Conservation (phyloP, 306 rosid genomes). For the Oemleria cerasiformis region DNA sequence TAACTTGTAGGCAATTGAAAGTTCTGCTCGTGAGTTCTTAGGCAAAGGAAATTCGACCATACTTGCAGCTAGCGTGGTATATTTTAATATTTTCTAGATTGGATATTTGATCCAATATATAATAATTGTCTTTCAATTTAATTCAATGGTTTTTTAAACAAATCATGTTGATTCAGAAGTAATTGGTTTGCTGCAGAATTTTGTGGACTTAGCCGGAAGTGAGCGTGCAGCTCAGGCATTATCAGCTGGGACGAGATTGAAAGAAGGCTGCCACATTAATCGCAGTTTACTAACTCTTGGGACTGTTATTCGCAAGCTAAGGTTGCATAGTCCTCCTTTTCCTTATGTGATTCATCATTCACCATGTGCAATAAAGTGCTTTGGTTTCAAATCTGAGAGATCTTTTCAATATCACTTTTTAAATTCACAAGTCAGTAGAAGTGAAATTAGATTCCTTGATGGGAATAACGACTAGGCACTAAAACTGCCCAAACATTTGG, state of each 20-base stretch:
- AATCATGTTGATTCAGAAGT: background rate
- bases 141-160: background rate
- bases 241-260: slow-evolving; percentile 90
- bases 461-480: background rate
- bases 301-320: slow-evolving; percentile 93
- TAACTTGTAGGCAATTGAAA: slow-evolving; percentile 78
- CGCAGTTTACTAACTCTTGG: slow-evolving; percentile 94
- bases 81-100: slow-evolving; percentile 16
- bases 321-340: slow-evolving; percentile 56
- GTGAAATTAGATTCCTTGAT: background rate
- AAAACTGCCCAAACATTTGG: background rate
- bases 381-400: background rate
- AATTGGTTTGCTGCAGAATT: slow-evolving; percentile 63
- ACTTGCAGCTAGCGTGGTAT: slow-evolving; percentile 91
- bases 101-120: slow-evolving; percentile 13
- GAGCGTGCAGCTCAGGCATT: slow-evolving; percentile 97
- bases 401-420: background rate
- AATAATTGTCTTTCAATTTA: background rate
- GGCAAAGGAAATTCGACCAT: slow-evolving; percentile 91
- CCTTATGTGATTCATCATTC: slow-evolving; percentile 7
- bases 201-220: slow-evolving; percentile 96
- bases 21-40: slow-evolving; percentile 93
- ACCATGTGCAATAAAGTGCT: background rate
- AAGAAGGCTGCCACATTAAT: slow-evolving; percentile 97
- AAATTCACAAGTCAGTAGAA: background rate